These are phyloP conservation scores for Blastocrithidia nonstop DNA, from an alignment of 208 protist genomes.

Conservation along the genomic window DNA sequence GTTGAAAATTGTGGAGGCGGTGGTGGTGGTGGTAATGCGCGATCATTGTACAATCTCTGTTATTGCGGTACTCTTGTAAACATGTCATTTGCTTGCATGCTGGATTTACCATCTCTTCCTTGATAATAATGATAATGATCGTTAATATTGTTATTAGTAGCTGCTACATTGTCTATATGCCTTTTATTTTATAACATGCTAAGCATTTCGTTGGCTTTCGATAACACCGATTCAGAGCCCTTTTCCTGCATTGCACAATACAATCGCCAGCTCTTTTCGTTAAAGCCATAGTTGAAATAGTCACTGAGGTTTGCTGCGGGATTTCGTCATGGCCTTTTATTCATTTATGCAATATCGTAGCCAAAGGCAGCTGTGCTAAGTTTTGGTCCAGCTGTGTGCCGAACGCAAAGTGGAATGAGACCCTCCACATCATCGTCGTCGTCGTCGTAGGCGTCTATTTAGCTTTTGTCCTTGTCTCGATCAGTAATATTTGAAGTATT, in stretches of 20 bases:
- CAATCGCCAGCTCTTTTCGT: constrained; percentile 69
- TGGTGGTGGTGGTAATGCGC: background rate
- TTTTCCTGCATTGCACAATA: constrained; percentile 69
- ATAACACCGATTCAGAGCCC: constrained; percentile 37
- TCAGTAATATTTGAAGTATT: background rate
- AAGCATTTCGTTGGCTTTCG: constrained; percentile 39
- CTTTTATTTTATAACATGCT: constrained; percentile 20
- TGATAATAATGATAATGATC: background rate
- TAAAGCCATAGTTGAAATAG: constrained; percentile 88
- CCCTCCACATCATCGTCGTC: constrained; percentile 13
- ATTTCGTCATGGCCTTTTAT: constrained; percentile 55
- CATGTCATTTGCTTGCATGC: background rate
- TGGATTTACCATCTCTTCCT: background rate
- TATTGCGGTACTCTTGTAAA: constrained; percentile 2
- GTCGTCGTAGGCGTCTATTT: background rate
- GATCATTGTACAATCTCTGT: background rate
- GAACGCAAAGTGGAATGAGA: constrained; percentile 55
- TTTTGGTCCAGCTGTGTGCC: constrained; percentile 35
- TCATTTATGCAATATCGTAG: constrained; percentile 75
- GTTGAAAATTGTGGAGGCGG: background rate
- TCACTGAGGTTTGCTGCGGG: constrained; percentile 64
- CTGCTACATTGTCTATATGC: constrained; percentile 3
- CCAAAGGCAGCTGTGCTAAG: constrained; percentile 54
- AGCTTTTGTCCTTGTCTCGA: background rate
- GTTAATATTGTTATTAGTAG: constrained; percentile 1